phyloP scores from a whole-genome alignment of 2,329 filamentous ascomycete species.

The Bipolaris zeicola region DNA sequence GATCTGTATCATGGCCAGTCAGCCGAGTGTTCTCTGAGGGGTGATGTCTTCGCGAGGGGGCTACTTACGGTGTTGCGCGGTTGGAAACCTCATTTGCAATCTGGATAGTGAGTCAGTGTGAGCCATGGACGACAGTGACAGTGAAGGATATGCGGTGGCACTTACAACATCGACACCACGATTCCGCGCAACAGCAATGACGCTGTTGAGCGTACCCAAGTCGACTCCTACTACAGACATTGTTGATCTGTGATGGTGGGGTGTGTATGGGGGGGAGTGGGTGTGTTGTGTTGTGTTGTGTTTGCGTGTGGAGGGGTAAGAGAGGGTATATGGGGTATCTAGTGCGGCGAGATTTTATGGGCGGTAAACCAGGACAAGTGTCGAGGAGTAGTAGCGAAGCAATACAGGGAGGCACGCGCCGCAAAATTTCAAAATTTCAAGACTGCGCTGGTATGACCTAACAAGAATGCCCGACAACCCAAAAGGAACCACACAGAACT shows the following conservation, averaged over 20 bases:
- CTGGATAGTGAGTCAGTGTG: constrained; percentile 56
- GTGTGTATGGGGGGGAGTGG: constrained; percentile 33
- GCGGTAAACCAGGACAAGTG: constrained; percentile 2
- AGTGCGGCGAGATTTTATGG: constrained; percentile 8
- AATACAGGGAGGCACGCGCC: constrained; percentile 8
- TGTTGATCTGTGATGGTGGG: constrained; percentile 45
- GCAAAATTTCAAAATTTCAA: constrained; percentile 21
- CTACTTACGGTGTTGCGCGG: constrained; percentile 90
- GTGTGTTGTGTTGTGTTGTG: constrained; percentile 28
- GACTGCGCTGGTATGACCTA: constrained; percentile 10
- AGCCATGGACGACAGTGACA: neutral
- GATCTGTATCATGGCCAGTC: constrained; percentile 57
- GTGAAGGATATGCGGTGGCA: constrained; percentile 44
- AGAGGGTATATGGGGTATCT: constrained; percentile 16
- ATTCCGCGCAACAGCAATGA: constrained; percentile 96
- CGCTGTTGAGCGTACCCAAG: constrained; percentile 95
- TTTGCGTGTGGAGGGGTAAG: constrained; percentile 2
- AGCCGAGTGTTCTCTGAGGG: constrained; percentile 12
- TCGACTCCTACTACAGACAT: constrained; percentile 80
- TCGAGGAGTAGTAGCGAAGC: constrained; percentile 14
- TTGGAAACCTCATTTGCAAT: constrained; percentile 99
- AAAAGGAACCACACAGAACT: constrained; percentile 25
- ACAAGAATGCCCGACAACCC: constrained; percentile 7
- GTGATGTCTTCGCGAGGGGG: constrained; percentile 9
- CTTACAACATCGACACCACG: constrained; percentile 98